Evolutionary conservation across 1,284 basidiomycete species (phyloP).

Genomic region (Schizophyllum commune): DNA sequence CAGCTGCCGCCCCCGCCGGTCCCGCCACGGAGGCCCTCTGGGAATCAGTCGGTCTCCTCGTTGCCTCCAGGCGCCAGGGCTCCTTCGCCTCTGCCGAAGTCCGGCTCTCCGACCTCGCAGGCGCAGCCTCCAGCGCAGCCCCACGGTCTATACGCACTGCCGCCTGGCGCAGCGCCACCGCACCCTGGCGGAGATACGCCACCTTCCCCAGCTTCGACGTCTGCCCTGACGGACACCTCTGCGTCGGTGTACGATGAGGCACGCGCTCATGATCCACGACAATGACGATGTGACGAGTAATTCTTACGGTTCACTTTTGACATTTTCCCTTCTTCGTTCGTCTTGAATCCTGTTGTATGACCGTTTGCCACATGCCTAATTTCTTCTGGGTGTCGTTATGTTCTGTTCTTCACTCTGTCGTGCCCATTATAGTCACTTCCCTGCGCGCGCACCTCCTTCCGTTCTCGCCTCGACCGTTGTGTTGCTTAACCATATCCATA

Average conservation of each 20-base stretch:
- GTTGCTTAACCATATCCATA: not conserved
- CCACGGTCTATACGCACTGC: not conserved
- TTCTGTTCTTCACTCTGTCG: no score
- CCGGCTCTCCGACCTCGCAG: no score
- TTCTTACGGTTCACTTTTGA: not conserved
- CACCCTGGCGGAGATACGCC: not conserved
- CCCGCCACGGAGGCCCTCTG: conserved; percentile 12
- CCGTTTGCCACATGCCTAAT: not conserved
- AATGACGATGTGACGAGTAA: not conserved
- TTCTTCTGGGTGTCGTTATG: not conserved
- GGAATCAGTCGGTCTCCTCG: not conserved
- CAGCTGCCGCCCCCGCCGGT: conserved; percentile 16
- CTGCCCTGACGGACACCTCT: not conserved
- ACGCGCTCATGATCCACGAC: not conserved
- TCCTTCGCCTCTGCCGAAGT: not conserved
- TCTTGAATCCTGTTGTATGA: not conserved
- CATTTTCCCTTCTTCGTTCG: not conserved
- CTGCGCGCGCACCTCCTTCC: no score
- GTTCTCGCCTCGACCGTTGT: not conserved
- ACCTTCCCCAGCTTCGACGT: not conserved
- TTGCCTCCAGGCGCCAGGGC: not conserved
- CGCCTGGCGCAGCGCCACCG: not conserved
- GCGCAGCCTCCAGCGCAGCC: no score
- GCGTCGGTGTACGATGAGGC: not conserved
- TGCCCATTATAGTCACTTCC: no score